phyloP scores from a whole-genome alignment of 345 rosid species.

The Conringia planisiliqua region DNA sequence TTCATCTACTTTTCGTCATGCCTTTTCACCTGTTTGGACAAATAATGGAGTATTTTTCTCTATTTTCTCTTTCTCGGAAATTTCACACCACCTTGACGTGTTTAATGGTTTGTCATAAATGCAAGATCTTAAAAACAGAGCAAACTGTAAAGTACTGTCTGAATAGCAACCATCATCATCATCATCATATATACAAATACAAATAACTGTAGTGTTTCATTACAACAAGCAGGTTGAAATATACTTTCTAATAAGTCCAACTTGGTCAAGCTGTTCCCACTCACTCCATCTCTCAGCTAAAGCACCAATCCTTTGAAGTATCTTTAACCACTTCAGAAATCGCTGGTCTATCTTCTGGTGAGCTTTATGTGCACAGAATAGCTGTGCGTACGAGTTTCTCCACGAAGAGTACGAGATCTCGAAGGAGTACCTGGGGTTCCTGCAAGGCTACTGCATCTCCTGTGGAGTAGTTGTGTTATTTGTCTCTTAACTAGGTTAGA shows the following conservation, averaged over 20 bases:
- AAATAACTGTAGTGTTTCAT: neutral
- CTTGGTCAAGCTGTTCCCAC: constrained; percentile 45
- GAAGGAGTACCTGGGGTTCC: constrained; percentile 4
- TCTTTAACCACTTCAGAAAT: constrained; percentile 70
- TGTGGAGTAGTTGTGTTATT: neutral
- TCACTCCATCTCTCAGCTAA: constrained; percentile 70
- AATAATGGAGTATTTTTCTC: constrained; percentile 1
- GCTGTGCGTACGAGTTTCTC: constrained; percentile 24
- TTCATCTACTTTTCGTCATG: neutral
- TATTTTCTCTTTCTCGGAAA: constrained; percentile 39
- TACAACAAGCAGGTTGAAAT: neutral
- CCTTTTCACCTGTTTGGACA: neutral
- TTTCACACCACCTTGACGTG: constrained; percentile 37
- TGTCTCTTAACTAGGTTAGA: constrained; percentile 4
- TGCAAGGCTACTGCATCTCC: neutral
- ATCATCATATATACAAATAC: neutral
- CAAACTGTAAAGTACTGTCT: neutral
- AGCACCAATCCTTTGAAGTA: constrained; percentile 70
- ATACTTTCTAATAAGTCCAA: neutral
- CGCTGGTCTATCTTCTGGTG: constrained; percentile 70
- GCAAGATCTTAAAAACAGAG: neutral
- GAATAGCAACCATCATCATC: neutral
- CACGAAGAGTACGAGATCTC: neutral
- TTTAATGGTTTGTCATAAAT: constrained; percentile 40
- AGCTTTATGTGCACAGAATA: constrained; percentile 69